Conservation (phyloP, 352 stramenopile genomes). For the Phytophthora macrochlamydospora region DNA sequence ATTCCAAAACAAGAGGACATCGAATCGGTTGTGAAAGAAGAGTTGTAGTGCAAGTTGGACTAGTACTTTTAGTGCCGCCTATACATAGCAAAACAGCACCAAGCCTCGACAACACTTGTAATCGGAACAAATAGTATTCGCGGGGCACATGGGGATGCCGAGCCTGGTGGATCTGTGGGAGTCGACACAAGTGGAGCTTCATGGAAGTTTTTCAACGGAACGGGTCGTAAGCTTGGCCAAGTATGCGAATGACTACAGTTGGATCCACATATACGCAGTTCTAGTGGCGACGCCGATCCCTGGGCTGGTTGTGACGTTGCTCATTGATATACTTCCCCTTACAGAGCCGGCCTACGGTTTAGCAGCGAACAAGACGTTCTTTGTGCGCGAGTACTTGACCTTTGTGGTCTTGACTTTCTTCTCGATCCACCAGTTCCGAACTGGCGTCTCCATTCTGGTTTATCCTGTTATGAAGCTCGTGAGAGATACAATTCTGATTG, state of each 20-base stretch:
- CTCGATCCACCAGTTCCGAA: slow-evolving; percentile 7
- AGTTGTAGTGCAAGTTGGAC: not conserved
- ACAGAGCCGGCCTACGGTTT: slow-evolving; percentile 6
- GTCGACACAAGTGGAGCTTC: slow-evolving; percentile 21
- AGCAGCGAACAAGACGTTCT: slow-evolving; percentile 16
- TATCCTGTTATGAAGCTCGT: not conserved
- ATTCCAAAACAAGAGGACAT: not conserved
- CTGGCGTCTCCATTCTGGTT: not conserved
- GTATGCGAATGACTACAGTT: slow-evolving; percentile 3
- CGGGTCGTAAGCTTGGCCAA: slow-evolving; percentile 4
- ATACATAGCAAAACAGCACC: not conserved
- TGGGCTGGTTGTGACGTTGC: slow-evolving; percentile 15
- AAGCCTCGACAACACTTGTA: too few relatives aligned
- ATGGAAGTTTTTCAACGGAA: slow-evolving; percentile 10
- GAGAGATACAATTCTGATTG: slow-evolving; percentile 1
- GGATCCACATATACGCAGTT: slow-evolving; percentile 1
- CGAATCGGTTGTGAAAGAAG: not conserved
- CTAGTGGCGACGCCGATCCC: slow-evolving; percentile 18
- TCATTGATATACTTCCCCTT: slow-evolving; percentile 19
- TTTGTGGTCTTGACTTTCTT: slow-evolving; percentile 9
- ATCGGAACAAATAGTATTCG: not conserved
- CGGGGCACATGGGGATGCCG: not conserved
- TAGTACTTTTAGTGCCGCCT: not conserved
- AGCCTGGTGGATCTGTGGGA: slow-evolving; percentile 2
- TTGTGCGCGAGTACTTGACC: slow-evolving; percentile 7